Evolutionary conservation across 164 flowering plant species (phyloP).

Genomic region (Nymphaea colorata): DNA sequence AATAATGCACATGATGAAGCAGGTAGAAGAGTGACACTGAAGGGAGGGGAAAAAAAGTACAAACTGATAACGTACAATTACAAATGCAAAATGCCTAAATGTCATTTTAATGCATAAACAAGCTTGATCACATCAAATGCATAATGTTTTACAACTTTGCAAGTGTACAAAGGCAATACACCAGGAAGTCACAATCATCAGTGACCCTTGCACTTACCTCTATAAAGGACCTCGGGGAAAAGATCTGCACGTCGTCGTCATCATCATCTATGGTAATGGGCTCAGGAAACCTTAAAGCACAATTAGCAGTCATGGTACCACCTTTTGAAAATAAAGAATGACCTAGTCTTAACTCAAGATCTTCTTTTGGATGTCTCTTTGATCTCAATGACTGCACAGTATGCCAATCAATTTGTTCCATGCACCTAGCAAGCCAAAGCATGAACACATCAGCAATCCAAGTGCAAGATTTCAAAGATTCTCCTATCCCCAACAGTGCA

Average conservation of each 20-base stretch:
- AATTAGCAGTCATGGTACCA: slow-evolving; percentile 8
- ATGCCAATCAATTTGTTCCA: background rate
- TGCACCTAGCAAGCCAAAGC: background rate
- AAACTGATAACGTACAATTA: background rate
- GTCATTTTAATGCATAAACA: background rate
- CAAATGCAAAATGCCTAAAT: background rate
- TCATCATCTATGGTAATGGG: slow-evolving; percentile 17
- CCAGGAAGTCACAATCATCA: too few relatives aligned
- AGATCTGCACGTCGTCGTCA: slow-evolving; percentile 17
- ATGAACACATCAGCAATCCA: background rate
- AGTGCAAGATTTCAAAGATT: background rate
- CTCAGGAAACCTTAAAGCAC: slow-evolving; percentile 9
- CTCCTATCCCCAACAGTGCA: background rate
- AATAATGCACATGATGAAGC: background rate
- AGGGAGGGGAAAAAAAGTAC: background rate
- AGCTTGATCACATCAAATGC: too few relatives aligned
- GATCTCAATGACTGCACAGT: slow-evolving; percentile 12
- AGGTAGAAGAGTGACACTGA: background rate
- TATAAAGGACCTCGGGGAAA: slow-evolving; percentile 6
- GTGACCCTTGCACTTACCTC: slow-evolving; percentile 6
- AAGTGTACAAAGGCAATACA: background rate
- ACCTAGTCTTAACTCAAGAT: slow-evolving; percentile 15
- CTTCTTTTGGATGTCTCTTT: slow-evolving; percentile 5
- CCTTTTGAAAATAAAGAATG: slow-evolving; percentile 8
- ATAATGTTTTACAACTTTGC: too few relatives aligned